A percentile compares a stretch with the other conserved stretches of the same genome.
phyloP scores from a whole-genome alignment of 371 early-diverging fungal species.

The Lichtheimia corymbifera region DNA sequence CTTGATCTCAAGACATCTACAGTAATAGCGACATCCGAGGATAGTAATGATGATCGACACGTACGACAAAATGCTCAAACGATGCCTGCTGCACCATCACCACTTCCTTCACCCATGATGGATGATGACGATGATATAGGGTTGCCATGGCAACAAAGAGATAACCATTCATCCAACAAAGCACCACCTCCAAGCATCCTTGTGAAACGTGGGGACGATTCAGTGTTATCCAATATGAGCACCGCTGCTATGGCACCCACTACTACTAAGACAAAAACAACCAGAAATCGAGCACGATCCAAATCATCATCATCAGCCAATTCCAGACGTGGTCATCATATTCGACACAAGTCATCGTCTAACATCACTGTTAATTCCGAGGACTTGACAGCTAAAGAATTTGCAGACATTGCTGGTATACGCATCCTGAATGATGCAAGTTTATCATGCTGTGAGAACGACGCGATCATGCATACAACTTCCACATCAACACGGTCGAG shows the following conservation, averaged over 20 bases:
- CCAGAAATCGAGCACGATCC: background rate
- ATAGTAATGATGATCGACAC: too few species aligned
- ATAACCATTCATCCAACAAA: too few species aligned
- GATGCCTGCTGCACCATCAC: background rate
- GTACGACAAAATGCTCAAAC: constrained; percentile 7
- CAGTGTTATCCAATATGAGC: background rate
- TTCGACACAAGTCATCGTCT: constrained; percentile 14
- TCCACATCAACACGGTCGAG: background rate
- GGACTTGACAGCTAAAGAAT: constrained; percentile 36
- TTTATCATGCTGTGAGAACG: constrained; percentile 2
- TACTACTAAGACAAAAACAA: background rate
- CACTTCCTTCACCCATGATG: too few species aligned
- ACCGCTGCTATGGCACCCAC: background rate
- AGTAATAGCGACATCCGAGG: background rate
- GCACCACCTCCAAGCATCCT: constrained; percentile 5
- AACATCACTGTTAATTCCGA: constrained; percentile 29
- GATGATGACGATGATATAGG: too few species aligned
- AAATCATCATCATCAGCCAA: background rate
- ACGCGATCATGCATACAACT: constrained; percentile 2
- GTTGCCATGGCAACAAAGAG: too few species aligned
- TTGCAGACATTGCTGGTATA: constrained; percentile 37
- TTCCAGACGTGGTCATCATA: background rate
- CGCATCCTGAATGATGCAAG: constrained; percentile 18
- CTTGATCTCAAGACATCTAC: background rate
- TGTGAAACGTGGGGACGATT: constrained; percentile 6